Conservation (phyloP, 108 stramenopile species). For the Schizochytrium sp. region DNA sequence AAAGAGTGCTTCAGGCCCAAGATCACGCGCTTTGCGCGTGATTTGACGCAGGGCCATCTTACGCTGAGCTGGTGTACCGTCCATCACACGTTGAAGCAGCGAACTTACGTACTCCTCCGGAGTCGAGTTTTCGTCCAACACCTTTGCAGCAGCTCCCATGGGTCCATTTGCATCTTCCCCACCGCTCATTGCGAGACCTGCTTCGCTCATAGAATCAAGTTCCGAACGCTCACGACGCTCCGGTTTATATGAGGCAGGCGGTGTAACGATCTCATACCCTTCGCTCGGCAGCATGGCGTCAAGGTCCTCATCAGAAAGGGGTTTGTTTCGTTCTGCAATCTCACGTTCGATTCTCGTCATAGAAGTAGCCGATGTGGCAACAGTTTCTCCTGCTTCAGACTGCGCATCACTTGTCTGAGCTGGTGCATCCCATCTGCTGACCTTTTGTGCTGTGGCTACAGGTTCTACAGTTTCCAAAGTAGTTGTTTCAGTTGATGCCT, state of each 20-base stretch:
- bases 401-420: neutral
- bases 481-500: neutral
- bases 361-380: neutral
- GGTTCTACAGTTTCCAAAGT: neutral
- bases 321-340: slow-evolving; percentile 82
- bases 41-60: slow-evolving; percentile 99
- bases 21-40: slow-evolving; percentile 90
- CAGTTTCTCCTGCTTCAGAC: slow-evolving; percentile 1
- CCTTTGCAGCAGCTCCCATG: neutral
- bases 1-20: slow-evolving; percentile 96
- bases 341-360: neutral
- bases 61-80: slow-evolving; percentile 96
- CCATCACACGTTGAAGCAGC: slow-evolving; percentile 95
- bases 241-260: slow-evolving; percentile 90
- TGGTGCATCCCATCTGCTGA: slow-evolving; percentile 49
- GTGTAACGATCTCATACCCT: slow-evolving; percentile 87
- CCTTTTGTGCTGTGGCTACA: neutral
- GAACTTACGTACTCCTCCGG: slow-evolving; percentile 82
- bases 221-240: slow-evolving; percentile 67
- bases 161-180: slow-evolving; percentile 18
- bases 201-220: neutral
- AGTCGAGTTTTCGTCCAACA: neutral
- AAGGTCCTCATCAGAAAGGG: slow-evolving; percentile 94
- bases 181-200: neutral
- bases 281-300: slow-evolving; percentile 91